Percentiles rank a stretch among this genome's conserved stretches.
Conservation (phyloP, 345 rosid species). For the Brassica nigra region DNA sequence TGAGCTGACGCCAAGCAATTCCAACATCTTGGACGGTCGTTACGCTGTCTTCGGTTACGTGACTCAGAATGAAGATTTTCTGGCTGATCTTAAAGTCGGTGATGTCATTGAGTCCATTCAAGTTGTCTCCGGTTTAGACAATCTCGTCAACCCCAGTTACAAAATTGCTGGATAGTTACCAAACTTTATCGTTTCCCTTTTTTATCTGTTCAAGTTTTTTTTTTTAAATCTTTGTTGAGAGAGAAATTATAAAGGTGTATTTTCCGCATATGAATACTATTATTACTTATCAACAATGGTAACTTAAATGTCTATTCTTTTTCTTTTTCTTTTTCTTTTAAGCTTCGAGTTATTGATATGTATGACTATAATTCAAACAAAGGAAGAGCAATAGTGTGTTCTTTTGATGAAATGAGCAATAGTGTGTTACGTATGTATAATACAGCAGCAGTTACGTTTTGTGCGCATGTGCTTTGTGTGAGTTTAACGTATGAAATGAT, state of each 20-base stretch:
- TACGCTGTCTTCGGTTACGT: conserved; percentile 93
- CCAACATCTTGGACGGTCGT: conserved; percentile 96
- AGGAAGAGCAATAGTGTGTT: not conserved
- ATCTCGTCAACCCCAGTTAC: conserved; percentile 90
- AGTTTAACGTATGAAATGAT: not conserved
- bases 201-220: not conserved
- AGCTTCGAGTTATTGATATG: not conserved
- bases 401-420: too few species aligned
- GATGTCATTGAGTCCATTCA: conserved; percentile 89
- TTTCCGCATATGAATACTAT: not conserved
- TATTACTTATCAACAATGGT: not conserved
- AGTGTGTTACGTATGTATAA: not conserved
- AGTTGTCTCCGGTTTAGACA: conserved; percentile 92
- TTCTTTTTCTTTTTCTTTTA: too few species aligned
- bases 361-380: not conserved
- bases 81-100: conserved; percentile 98
- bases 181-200: not conserved
- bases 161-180: conserved; percentile 74
- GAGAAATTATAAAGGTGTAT: not conserved
- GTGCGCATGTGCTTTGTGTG: not conserved
- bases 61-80: conserved; percentile 73
- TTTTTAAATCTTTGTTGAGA: not conserved
- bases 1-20: conserved; percentile 94
- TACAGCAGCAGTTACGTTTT: not conserved
- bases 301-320: not conserved